These are phyloP conservation scores for Sugiyamaella valdiviana DNA, from an alignment of 805 yeast species.

Conservation along the genomic window DNA sequence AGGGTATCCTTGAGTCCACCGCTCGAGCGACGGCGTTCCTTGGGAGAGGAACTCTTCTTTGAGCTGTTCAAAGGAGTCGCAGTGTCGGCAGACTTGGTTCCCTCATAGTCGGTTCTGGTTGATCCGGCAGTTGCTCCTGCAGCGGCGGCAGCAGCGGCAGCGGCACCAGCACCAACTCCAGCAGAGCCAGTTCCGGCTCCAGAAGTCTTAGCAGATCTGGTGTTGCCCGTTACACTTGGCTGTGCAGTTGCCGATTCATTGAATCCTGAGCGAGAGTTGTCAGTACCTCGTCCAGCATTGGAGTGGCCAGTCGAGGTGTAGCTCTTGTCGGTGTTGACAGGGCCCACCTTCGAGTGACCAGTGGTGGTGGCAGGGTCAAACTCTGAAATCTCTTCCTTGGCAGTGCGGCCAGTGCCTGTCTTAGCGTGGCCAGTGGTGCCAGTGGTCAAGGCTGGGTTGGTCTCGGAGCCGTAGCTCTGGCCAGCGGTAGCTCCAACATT, in stretches of 20 bases:
- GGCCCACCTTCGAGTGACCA: conserved; percentile 6
- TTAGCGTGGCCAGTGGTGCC: no score
- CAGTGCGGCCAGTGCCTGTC: neutral
- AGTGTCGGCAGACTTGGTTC: no score
- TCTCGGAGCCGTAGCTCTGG: no score
- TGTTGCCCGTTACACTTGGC: neutral
- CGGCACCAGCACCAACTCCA: conserved; percentile 4
- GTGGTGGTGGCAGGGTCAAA: neutral
- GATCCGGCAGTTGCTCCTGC: conserved; percentile 9
- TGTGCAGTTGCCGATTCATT: no score
- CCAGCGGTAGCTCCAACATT: neutral
- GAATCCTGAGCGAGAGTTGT: no score
- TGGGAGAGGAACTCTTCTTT: neutral
- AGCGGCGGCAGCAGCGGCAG: conserved; percentile 4
- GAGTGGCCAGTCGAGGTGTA: conserved; percentile 1
- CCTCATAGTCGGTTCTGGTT: neutral
- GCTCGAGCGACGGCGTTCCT: neutral
- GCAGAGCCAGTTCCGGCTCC: neutral
- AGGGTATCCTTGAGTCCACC: conserved; percentile 4
- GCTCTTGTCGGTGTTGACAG: conserved; percentile 5
- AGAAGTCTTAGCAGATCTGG: neutral
- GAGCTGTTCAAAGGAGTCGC: no score
- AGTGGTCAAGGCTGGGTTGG: no score
- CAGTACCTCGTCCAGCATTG: neutral
- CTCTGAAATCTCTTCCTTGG: neutral